Evolutionary conservation across 805 yeast genomes (phyloP).

Genomic region (Candida chauliodis): DNA sequence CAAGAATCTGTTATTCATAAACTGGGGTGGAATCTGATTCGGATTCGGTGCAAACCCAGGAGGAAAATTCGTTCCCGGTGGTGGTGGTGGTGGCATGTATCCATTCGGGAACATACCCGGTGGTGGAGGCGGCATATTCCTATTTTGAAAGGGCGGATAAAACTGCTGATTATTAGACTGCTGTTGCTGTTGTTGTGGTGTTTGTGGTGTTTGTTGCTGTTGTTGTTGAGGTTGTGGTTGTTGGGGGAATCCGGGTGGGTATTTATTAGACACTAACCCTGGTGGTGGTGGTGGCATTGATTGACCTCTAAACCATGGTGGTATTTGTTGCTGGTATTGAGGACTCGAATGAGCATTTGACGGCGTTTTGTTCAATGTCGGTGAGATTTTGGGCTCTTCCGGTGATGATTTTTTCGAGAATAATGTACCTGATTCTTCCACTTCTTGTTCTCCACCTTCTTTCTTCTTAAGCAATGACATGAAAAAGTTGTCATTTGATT

Average conservation of each 20-base stretch:
- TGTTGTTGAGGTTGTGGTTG: slow-evolving; percentile 9
- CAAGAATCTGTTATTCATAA: slow-evolving; percentile 10
- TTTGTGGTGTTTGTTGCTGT: slow-evolving; percentile 9
- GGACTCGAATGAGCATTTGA: not conserved
- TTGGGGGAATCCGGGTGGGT: slow-evolving; percentile 13
- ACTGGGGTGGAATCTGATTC: slow-evolving; percentile 13
- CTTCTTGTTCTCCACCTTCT: slow-evolving; percentile 5
- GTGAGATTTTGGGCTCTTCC: not conserved
- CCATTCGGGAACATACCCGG: slow-evolving; percentile 38
- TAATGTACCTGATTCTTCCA: slow-evolving; percentile 7
- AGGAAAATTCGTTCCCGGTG: slow-evolving; percentile 9
- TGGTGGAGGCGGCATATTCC: slow-evolving; percentile 17
- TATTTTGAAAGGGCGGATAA: slow-evolving; percentile 8
- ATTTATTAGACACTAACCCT: slow-evolving; percentile 5
- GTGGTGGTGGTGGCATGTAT: slow-evolving; percentile 13
- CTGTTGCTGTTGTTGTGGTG: slow-evolving; percentile 9
- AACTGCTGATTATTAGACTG: slow-evolving; percentile 6
- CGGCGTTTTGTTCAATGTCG: not conserved
- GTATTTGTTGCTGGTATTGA: slow-evolving; percentile 5
- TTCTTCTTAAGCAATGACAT: slow-evolving; percentile 43
- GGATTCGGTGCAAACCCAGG: slow-evolving; percentile 8
- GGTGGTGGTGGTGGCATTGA: slow-evolving; percentile 11
- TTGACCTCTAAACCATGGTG: too few relatives aligned
- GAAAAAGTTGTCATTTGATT: slow-evolving; percentile 43
- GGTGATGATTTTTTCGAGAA: slow-evolving; percentile 3